These are phyloP conservation scores for Myriosclerotinia curreyana DNA, from an alignment of 2,329 filamentous ascomycete genomes.

Conservation along the genomic window DNA sequence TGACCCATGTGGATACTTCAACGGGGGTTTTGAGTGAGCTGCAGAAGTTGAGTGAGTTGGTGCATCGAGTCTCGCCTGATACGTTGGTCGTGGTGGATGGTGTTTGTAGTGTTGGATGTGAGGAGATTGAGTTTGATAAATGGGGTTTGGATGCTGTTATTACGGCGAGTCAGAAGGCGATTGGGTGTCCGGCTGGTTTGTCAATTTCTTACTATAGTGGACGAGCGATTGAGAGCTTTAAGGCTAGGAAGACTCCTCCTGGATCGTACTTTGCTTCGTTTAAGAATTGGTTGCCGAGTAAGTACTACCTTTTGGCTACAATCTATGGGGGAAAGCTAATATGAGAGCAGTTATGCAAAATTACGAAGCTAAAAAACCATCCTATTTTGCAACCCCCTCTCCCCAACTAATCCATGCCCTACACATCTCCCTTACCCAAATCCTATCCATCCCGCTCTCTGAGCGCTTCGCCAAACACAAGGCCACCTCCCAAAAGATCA, in stretches of 20 bases:
- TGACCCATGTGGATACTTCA: slow-evolving; percentile 96
- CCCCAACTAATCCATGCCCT: slow-evolving; percentile 92
- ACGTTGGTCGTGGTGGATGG: slow-evolving; percentile 92
- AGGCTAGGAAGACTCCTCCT: slow-evolving; percentile 76
- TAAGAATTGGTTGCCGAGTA: slow-evolving; percentile 94
- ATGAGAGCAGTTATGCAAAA: slow-evolving; percentile 80
- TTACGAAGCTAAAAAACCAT: slow-evolving; percentile 96
- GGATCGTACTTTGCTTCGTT: slow-evolving; percentile 92
- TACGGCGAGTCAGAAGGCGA: slow-evolving; percentile 94
- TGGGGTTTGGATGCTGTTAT: slow-evolving; percentile 92
- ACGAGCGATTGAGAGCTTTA: slow-evolving; percentile 76
- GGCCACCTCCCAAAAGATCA: slow-evolving; percentile 77
- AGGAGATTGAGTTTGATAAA: slow-evolving; percentile 93
- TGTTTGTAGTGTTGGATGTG: slow-evolving; percentile 93
- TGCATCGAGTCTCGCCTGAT: slow-evolving; percentile 82
- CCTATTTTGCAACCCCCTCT: slow-evolving; percentile 95
- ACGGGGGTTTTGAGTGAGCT: slow-evolving; percentile 94
- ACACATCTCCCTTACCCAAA: slow-evolving; percentile 83
- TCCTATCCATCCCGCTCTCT: slow-evolving; percentile 73
- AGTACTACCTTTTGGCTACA: slow-evolving; percentile 35
- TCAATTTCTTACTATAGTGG: slow-evolving; percentile 93
- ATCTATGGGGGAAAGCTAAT: slow-evolving; percentile 12
- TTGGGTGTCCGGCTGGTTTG: slow-evolving; percentile 89
- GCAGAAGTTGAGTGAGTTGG: slow-evolving; percentile 75
- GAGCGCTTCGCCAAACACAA: slow-evolving; percentile 82